These are phyloP conservation scores for Phytophthora rubi DNA, from an alignment of 352 stramenopile species.

Conservation along the genomic window DNA sequence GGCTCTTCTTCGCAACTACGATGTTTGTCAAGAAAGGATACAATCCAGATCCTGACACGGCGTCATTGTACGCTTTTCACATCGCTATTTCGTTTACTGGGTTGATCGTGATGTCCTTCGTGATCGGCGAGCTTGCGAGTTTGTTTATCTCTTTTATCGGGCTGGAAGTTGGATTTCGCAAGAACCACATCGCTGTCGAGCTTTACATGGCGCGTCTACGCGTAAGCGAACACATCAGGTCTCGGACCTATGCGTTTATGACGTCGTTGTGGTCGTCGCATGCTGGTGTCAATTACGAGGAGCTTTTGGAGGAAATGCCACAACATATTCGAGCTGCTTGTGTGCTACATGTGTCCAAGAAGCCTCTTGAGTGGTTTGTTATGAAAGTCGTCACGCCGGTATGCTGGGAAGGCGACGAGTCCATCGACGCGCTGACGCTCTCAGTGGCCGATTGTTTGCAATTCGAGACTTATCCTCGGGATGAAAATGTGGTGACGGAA, in stretches of 20 bases:
- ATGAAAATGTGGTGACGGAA: slow-evolving; percentile 57
- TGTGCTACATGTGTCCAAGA: slow-evolving; percentile 40
- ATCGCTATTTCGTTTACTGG: slow-evolving; percentile 46
- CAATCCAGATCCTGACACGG: slow-evolving; percentile 35
- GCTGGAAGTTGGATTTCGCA: slow-evolving; percentile 60
- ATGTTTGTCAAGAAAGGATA: slow-evolving; percentile 53
- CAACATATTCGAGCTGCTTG: slow-evolving; percentile 51
- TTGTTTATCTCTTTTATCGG: slow-evolving; percentile 59
- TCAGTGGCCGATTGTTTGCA: slow-evolving; percentile 43
- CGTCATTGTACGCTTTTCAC: slow-evolving; percentile 43
- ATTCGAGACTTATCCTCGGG: slow-evolving; percentile 64
- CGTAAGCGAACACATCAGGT: slow-evolving; percentile 36
- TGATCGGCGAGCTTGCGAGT: slow-evolving; percentile 53
- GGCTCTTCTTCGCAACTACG: slow-evolving; percentile 49
- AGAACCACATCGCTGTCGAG: slow-evolving; percentile 53
- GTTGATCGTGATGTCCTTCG: slow-evolving; percentile 52
- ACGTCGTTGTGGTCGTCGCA: slow-evolving; percentile 58
- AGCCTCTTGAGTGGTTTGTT: slow-evolving; percentile 42
- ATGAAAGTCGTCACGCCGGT: slow-evolving; percentile 39
- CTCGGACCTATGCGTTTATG: slow-evolving; percentile 45
- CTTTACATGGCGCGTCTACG: slow-evolving; percentile 43
- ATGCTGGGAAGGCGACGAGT: slow-evolving; percentile 15
- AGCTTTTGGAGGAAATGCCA: slow-evolving; percentile 50
- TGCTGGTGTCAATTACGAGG: slow-evolving; percentile 52
- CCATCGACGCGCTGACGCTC: slow-evolving; percentile 23